Evolutionary conservation across 345 rosid species (phyloP), one percentile per base, ranked within the genome.

Genomic region (Eucalyptus pauciflora): DNA sequence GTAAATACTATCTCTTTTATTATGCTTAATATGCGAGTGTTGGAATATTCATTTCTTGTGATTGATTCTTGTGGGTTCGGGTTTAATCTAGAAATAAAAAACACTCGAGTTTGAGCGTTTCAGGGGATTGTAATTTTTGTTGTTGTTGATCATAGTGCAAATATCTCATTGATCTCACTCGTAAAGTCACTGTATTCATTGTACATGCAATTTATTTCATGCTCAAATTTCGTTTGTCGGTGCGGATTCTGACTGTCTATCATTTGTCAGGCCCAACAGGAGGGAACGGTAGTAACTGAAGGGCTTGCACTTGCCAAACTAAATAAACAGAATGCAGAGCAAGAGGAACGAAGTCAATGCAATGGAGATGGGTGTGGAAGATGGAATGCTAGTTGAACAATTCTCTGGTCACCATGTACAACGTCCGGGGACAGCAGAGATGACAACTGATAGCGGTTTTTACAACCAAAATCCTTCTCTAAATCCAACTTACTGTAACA

Each of bases 391-490:
- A 76, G 48, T 37, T 76, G 14, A 76, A 3, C 46, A 37, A 76
- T 37, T 76, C 83, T 37, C 0, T 15, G 46, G 25, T 37, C 11
- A 0, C 83, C 83, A 37, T 10, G 48, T 37, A 76, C 48, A 0
- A 20, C 3, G 76, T 64, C 46, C 3, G 41, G 25, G 45, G 0
- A 33, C 25, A 33, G 13, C 81, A 71, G 2, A 71, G 81, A 71
- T 5, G 81, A 1, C 25, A 11, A 17, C 45, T 10, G 12, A 71
- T 33, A 18, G 46, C 27, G 1, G 83, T 37, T 20, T 76, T 10
- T 20, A 76, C 27, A 24, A 76, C 83, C 83, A 10, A 37, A 71
- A 76, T 37, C 46, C 27, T 37, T 37, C 27, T 37, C 46, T 37
- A 2, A 71, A 76, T 76, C 25, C 14, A 4, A 76, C 83, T 71